Percentiles rank a stretch among this genome's conserved stretches.
phyloP scores from a whole-genome alignment of 805 yeast genomes.

The Candida stauntonica region DNA sequence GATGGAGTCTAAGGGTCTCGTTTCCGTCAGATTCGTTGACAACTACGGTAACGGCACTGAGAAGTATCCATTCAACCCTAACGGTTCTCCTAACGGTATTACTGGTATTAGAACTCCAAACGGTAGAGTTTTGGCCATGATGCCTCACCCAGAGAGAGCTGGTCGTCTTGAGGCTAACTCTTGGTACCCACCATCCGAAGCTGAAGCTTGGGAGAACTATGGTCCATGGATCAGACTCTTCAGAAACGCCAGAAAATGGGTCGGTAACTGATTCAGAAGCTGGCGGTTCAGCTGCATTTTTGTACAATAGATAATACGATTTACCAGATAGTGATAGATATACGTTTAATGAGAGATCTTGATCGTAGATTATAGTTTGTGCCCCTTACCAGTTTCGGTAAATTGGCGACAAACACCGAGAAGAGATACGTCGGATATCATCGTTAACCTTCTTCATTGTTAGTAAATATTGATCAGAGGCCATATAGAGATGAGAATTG shows the following conservation, averaged over 20 bases:
- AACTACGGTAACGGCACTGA: constrained; percentile 84
- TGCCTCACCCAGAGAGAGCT: constrained; percentile 99
- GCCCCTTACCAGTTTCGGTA: background rate
- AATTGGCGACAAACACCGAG: background rate
- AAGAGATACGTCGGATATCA: background rate
- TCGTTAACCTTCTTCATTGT: no score
- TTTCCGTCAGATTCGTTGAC: constrained; percentile 79
- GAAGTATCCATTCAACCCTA: constrained; percentile 90
- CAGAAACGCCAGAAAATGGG: constrained; percentile 93
- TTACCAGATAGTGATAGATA: no score
- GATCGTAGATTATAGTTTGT: no score
- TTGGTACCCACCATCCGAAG: constrained; percentile 70
- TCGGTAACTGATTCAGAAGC: constrained; percentile 35
- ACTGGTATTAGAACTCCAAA: constrained; percentile 87
- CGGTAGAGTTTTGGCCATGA: constrained; percentile 95
- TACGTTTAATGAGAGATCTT: no score
- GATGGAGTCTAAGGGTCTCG: constrained; percentile 50
- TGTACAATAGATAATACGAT: constrained; percentile 2
- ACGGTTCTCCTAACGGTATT: constrained; percentile 91
- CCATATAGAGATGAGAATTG: constrained; percentile 84
- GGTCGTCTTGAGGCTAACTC: constrained; percentile 85
- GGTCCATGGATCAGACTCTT: constrained; percentile 97
- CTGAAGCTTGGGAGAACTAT: constrained; percentile 65
- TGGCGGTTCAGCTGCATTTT: background rate
- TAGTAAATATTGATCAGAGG: no score